phyloP scores from a whole-genome alignment of 2,329 filamentous ascomycete genomes.

The Aureobasidium sp. region DNA sequence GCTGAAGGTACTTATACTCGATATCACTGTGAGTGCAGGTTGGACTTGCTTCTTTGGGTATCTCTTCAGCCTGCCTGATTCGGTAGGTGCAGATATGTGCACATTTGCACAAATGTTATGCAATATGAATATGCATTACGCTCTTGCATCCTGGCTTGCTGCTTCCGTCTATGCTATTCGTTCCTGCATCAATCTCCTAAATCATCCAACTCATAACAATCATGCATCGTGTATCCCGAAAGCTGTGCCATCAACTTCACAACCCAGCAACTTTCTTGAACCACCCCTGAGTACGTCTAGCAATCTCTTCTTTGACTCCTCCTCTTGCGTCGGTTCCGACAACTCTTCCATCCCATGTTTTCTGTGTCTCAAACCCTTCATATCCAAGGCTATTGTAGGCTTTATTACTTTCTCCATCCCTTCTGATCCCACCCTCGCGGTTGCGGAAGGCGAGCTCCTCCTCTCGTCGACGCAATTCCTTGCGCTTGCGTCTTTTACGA shows the following conservation, averaged over 20 bases:
- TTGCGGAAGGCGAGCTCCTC: slow-evolving; percentile 20
- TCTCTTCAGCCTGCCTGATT: slow-evolving; percentile 5
- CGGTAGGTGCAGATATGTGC: slow-evolving; percentile 15
- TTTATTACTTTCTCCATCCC: background rate
- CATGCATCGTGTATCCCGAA: background rate
- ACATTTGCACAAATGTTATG: slow-evolving; percentile 16
- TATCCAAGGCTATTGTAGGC: slow-evolving; percentile 25
- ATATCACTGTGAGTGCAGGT: background rate
- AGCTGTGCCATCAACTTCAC: slow-evolving; percentile 1
- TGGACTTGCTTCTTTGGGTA: slow-evolving; percentile 4
- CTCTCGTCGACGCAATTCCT: slow-evolving; percentile 17
- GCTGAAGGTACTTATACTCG: background rate
- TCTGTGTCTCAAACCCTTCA: slow-evolving; percentile 26
- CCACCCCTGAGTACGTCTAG: slow-evolving; percentile 30
- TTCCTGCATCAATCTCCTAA: background rate
- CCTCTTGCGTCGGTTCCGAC: slow-evolving; percentile 23
- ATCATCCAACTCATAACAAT: background rate
- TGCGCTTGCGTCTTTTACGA: slow-evolving; percentile 18
- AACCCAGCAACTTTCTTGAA: slow-evolving; percentile 38
- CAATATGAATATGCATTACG: background rate
- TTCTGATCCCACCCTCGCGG: slow-evolving; percentile 26
- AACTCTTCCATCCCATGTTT: slow-evolving; percentile 35
- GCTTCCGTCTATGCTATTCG: background rate
- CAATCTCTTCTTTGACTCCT: slow-evolving; percentile 15
- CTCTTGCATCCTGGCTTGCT: background rate